phyloP scores from a whole-genome alignment of 139 green algal species.

The Desmodesmus armatus region DNA sequence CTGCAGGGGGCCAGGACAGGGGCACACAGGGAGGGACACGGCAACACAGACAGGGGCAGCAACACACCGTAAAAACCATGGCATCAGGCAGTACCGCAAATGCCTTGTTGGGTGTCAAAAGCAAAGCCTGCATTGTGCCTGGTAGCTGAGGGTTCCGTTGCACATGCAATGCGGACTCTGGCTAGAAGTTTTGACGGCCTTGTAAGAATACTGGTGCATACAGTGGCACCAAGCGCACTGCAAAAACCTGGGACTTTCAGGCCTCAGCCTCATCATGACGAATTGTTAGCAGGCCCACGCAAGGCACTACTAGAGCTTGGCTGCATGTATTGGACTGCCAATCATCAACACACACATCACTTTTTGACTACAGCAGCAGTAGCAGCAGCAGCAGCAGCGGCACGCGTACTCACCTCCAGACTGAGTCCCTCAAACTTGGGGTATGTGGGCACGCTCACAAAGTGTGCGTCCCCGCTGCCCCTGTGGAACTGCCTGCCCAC shows the following conservation, averaged over 20 bases:
- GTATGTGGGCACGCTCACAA: slow-evolving; percentile 55
- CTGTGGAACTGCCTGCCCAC: slow-evolving; percentile 56
- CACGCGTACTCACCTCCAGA: slow-evolving; percentile 34
- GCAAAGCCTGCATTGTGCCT: too few relatives aligned
- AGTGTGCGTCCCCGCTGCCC: slow-evolving; percentile 60
- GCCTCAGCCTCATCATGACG: too few relatives aligned
- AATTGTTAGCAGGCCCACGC: too few relatives aligned
- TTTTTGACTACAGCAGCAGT: neutral
- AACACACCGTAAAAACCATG: neutral
- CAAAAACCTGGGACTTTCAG: too few relatives aligned
- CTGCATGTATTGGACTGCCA: too few relatives aligned
- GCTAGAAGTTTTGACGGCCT: too few relatives aligned
- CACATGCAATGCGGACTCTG: too few relatives aligned
- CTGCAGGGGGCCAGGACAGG: neutral
- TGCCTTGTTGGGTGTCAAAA: neutral
- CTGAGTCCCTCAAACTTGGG: slow-evolving; percentile 64
- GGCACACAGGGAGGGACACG: neutral
- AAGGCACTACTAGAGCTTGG: too few relatives aligned
- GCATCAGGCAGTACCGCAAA: neutral
- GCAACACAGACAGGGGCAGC: neutral
- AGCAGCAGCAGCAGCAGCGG: neutral
- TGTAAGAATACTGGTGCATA: too few relatives aligned
- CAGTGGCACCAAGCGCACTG: too few relatives aligned
- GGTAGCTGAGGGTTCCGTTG: too few relatives aligned
- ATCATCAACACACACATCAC: neutral